Evolutionary conservation across 1,284 basidiomycete species (phyloP).

Genomic region (Heterobasidion parviporum): DNA sequence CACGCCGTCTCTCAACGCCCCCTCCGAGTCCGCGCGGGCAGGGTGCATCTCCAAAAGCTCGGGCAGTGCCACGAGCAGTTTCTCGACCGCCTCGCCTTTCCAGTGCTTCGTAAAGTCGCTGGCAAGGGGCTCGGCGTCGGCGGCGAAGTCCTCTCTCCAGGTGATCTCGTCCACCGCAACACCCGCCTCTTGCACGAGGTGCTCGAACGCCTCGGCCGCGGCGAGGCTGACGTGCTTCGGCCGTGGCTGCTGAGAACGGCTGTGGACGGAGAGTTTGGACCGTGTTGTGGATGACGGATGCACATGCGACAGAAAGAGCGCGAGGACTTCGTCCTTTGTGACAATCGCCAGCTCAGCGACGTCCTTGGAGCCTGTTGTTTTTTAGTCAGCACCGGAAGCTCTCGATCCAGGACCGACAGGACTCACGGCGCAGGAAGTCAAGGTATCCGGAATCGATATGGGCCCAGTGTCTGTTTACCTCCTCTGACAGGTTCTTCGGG

Average conservation of each 20-base stretch:
- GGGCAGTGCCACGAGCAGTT: slow-evolving; percentile 45
- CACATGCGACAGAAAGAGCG: slow-evolving; percentile 64
- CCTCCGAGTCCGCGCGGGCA: slow-evolving; percentile 38
- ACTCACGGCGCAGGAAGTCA: slow-evolving; percentile 65
- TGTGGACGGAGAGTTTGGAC: slow-evolving; percentile 77
- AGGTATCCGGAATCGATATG: slow-evolving; percentile 72
- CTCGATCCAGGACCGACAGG: slow-evolving; percentile 17
- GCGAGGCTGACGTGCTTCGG: slow-evolving; percentile 55
- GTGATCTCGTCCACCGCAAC: slow-evolving; percentile 45
- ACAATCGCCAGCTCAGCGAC: slow-evolving; percentile 54
- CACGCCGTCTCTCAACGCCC: slow-evolving; percentile 40
- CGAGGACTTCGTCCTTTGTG: slow-evolving; percentile 74
- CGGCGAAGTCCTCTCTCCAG: slow-evolving; percentile 35
- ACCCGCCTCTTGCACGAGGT: slow-evolving; percentile 41
- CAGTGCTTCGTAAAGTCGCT: slow-evolving; percentile 48
- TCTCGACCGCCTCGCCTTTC: slow-evolving; percentile 39
- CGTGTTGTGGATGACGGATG: slow-evolving; percentile 65
- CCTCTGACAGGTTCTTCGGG: slow-evolving; percentile 64
- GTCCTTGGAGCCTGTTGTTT: slow-evolving; percentile 52
- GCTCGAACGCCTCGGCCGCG: slow-evolving; percentile 60
- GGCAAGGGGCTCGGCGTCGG: slow-evolving; percentile 37
- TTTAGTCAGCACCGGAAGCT: slow-evolving; percentile 14
- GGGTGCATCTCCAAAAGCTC: slow-evolving; percentile 47
- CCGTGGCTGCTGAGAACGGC: slow-evolving; percentile 60
- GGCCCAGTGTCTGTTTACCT: slow-evolving; percentile 56